Evolutionary conservation across 2,329 filamentous ascomycete genomes (phyloP), one percentile per base, ranked within the genome.

Genomic region (Xenoacremonium recifei): DNA sequence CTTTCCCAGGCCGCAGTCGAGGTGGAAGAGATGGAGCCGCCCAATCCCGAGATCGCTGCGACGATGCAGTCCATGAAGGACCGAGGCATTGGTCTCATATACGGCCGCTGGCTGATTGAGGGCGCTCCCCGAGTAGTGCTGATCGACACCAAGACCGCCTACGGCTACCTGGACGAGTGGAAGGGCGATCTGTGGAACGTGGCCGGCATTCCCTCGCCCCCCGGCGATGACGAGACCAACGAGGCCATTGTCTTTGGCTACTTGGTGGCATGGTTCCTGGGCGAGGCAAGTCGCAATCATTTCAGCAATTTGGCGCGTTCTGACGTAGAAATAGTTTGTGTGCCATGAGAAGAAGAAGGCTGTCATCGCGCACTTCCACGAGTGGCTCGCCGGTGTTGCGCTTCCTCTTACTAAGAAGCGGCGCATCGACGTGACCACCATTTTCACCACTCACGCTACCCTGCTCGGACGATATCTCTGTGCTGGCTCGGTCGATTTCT

Each of bases 201-300:
- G 9, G 87, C 92, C 19, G 87, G 89, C 52, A 97, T 99, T 57
- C 93, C 93, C n/a, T 89, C 90, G 12, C 93, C 93, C 10, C 85
- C 88, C 6, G 83, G 83, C 50, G 93, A 99, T 61, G 85, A 91
- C 39, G 93, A 99, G 75, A 96, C 93, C 40, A 97, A 96, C 63
- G 93, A 97, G 69, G 87, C 93, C 30, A 93, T 97, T 62, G 89
- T 97, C 31, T 97, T 97, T 71, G 93, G 93, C 38, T 99, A 99
- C 63, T 72, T 99, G 45, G 89, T 97, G 33, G 91, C 93, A 21
- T 99, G 93, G 93, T 97, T 97, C 68, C 73, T 99, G 51, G 93
- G 93, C 71, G 93, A 97, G 82, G 91, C 95, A 73, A 60, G 77
- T 27, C 30, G 33, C 21, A 21, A 16, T 34, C n/a, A 18, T 37